Evolutionary conservation across 2,329 filamentous ascomycete species (phyloP), one percentile per base, ranked within the genome.

Genomic region (Exophiala mesophila): DNA sequence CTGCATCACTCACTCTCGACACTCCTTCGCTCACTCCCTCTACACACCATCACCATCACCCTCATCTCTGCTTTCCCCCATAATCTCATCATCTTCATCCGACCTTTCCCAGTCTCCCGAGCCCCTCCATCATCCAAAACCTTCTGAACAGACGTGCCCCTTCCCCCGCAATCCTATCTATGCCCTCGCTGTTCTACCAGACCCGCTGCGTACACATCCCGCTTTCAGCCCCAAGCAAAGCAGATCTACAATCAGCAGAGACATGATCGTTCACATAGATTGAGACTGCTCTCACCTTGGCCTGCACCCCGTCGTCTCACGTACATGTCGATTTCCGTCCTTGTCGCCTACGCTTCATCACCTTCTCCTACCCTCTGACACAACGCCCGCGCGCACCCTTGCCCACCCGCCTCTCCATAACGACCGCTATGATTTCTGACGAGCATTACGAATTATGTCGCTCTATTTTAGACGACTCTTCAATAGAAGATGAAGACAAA

Each of bases 401-500:
- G 35, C 12, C 12, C 7, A 26, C 12, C 12, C 23, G 23, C 23
- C 6, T 26, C 23, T 26, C 32, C 32, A 18, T 48, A 45, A 51
- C 48, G 45, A 46, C 45, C 48, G 45, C 42, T 62, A 96, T 97
- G 90, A 82, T 95, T 50, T 86, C 89, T 57, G 90, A 97, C 73
- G 82, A 89, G 57, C 81, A 90, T 42, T 94, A 94, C 71, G 88
- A 96, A 57, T 78, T 92, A 59, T 95, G 88, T 65, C 79, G 94
- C 62, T 86, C 88, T 39, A 78, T 96, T 60, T 77, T 98, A 52
- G 82, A 92, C 69, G 83, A 96, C 67, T 70, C 80, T 45, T 73
- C 76, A 41, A 74, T 95, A 49, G 87, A 94, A 57, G 92, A 97
- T 52, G 92, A 98, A 67, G 90, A 96, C 60, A 94, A 92, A 73